These are phyloP conservation scores for Umbelopsis isabellina DNA, from an alignment of 192 early-diverging fungal genomes.

Conservation along the genomic window DNA sequence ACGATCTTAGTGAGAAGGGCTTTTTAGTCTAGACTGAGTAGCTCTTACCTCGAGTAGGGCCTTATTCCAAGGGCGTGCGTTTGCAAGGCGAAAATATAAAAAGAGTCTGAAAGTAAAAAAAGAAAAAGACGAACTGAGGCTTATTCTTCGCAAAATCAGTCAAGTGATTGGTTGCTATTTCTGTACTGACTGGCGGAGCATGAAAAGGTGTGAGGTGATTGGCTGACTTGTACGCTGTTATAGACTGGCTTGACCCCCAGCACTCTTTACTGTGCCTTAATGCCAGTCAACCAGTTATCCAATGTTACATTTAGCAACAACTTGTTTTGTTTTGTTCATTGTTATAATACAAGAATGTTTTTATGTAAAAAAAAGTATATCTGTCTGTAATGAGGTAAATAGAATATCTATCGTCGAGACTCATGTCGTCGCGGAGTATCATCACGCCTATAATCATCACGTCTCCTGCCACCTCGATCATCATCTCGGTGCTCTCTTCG, in stretches of 20 bases:
- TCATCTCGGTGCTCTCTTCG: too few species aligned
- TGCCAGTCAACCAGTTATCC: too few species aligned
- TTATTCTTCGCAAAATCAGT: conserved; percentile 20
- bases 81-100: conserved; percentile 7
- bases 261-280: too few species aligned
- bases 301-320: not conserved
- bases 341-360: too few species aligned
- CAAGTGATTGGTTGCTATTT: conserved; percentile 21
- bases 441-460: not conserved
- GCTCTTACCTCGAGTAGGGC: too few species aligned
- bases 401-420: not conserved
- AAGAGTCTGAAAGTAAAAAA: conserved; percentile 20
- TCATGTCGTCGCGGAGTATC: too few species aligned
- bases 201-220: not conserved
- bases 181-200: not conserved
- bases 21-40: too few species aligned
- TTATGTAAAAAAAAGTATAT: not conserved
- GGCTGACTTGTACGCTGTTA: not conserved
- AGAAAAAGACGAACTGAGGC: conserved; percentile 11
- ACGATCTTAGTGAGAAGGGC: too few species aligned
- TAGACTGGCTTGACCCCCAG: too few species aligned
- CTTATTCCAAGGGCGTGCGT: too few species aligned
- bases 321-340: not conserved
- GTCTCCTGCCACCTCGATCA: not conserved
- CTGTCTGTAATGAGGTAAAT: not conserved